A percentile compares a stretch with the other conserved stretches of the same genome.
phyloP scores from a whole-genome alignment of 129 eudicot species.

The Tanacetum coccineum region DNA sequence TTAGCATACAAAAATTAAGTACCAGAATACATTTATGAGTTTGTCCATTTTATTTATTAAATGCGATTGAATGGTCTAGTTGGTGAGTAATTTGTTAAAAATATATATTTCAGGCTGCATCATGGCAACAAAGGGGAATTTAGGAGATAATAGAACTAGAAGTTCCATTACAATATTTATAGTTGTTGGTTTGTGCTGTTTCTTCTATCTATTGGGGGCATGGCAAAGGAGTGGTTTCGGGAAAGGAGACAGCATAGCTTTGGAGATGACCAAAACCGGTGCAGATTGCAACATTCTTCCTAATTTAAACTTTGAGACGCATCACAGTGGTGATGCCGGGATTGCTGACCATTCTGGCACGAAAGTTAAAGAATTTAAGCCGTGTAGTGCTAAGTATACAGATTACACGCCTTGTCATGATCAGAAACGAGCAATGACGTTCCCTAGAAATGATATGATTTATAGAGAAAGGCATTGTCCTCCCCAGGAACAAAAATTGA shows the following conservation, averaged over 20 bases:
- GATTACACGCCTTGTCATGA: constrained; percentile 97
- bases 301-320: constrained; percentile 86
- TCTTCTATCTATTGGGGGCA: constrained; percentile 92
- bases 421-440: constrained; percentile 84
- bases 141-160: constrained; percentile 71
- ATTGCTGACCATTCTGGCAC: constrained; percentile 45
- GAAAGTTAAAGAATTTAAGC: constrained; percentile 41
- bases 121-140: constrained; percentile 64
- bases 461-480: constrained; percentile 98
- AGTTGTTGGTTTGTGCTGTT: constrained; percentile 79
- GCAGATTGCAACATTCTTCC: constrained; percentile 70
- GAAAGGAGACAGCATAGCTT: constrained; percentile 90
- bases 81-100: constrained; percentile 12
- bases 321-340: constrained; percentile 64
- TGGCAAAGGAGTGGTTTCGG: constrained; percentile 99
- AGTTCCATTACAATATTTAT: constrained; percentile 73
- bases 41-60: not conserved
- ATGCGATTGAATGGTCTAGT: constrained; percentile 15
- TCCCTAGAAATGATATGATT: constrained; percentile 81
- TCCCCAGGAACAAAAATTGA: constrained; percentile 64
- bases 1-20: no score
- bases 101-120: constrained; percentile 45
- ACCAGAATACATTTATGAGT: not conserved
- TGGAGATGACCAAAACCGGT: constrained; percentile 68
- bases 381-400: constrained; percentile 65